A percentile compares a stretch with the other conserved stretches of the same genome.
These are phyloP conservation scores for Aspergillus sp. DNA, from an alignment of 2,329 filamentous ascomycete species.

Conservation along the genomic window DNA sequence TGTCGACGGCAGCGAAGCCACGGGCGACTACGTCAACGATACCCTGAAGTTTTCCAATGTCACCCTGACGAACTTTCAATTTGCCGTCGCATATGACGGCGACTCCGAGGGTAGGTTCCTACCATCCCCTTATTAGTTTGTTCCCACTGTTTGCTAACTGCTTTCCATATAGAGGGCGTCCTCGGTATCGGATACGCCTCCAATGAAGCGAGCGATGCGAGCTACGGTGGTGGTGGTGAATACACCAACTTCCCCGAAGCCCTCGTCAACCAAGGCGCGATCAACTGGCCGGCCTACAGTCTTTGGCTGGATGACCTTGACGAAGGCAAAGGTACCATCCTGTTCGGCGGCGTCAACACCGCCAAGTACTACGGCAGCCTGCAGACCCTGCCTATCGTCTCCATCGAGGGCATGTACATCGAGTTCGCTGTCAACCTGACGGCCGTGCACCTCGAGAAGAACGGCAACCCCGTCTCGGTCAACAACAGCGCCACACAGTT, in stretches of 20 bases:
- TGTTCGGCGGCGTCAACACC: slow-evolving; percentile 72
- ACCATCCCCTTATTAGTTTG: not conserved
- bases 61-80: slow-evolving; percentile 9
- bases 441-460: slow-evolving; percentile 45
- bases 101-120: slow-evolving; percentile 52
- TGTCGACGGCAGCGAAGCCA: slow-evolving; percentile 71
- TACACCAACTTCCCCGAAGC: slow-evolving; percentile 64
- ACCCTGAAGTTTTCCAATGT: slow-evolving; percentile 11
- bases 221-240: slow-evolving; percentile 19
- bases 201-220: slow-evolving; percentile 63
- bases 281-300: slow-evolving; percentile 68
- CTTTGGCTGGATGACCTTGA: slow-evolving; percentile 71
- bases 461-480: slow-evolving; percentile 12
- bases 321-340: slow-evolving; percentile 61
- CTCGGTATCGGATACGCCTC: slow-evolving; percentile 75
- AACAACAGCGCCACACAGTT: slow-evolving; percentile 23
- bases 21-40: slow-evolving; percentile 67
- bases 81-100: slow-evolving; percentile 11
- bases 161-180: slow-evolving; percentile 53
- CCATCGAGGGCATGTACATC: slow-evolving; percentile 54
- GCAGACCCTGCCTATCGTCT: slow-evolving; percentile 65
- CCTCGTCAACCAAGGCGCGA: slow-evolving; percentile 60
- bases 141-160: not conserved
- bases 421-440: slow-evolving; percentile 70
- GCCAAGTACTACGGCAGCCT: slow-evolving; percentile 62